Evolutionary conservation across 1,139 yeast genomes (phyloP).

Genomic region (Kluyveromyces marxianus): DNA sequence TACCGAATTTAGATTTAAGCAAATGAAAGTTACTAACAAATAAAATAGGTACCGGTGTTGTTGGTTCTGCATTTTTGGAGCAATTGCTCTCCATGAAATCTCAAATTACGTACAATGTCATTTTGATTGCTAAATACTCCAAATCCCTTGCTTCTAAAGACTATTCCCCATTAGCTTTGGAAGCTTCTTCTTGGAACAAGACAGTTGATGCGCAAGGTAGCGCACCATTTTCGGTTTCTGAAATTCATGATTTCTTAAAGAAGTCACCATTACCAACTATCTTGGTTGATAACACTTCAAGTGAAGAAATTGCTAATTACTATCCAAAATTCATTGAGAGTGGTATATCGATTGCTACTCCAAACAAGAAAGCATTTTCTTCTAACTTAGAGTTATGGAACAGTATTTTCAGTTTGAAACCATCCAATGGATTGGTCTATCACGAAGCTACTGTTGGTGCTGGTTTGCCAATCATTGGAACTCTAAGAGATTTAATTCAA

Average conservation of each 20-base stretch:
- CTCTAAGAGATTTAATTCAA: slow-evolving; percentile 74
- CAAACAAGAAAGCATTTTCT: slow-evolving; percentile 97
- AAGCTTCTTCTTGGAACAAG: slow-evolving; percentile 42
- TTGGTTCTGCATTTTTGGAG: slow-evolving; percentile 83
- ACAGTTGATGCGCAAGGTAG: slow-evolving; percentile 41
- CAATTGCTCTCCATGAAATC: slow-evolving; percentile 47
- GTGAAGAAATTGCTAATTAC: slow-evolving; percentile 60
- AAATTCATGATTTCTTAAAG: slow-evolving; percentile 54
- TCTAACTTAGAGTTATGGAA: slow-evolving; percentile 70
- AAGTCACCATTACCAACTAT: slow-evolving; percentile 69
- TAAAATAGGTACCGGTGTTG: slow-evolving; percentile 71
- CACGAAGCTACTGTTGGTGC: slow-evolving; percentile 99
- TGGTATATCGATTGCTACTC: slow-evolving; percentile 93
- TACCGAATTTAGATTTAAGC: neutral
- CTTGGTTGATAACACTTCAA: slow-evolving; percentile 90
- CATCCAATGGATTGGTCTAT: slow-evolving; percentile 65
- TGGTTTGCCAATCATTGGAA: slow-evolving; percentile 87
- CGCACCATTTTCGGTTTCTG: slow-evolving; percentile 48
- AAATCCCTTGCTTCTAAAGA: slow-evolving; percentile 62
- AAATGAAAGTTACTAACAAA: slow-evolving; percentile 4
- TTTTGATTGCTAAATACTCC: slow-evolving; percentile 67
- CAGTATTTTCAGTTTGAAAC: slow-evolving; percentile 51
- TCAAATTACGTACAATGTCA: slow-evolving; percentile 60
- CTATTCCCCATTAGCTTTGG: slow-evolving; percentile 61
- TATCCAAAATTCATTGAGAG: slow-evolving; percentile 67